Percentiles rank a stretch among this genome's conserved stretches.
Evolutionary conservation across 306 rosid species (phyloP).

Genomic region (Luffa aegyptiaca): DNA sequence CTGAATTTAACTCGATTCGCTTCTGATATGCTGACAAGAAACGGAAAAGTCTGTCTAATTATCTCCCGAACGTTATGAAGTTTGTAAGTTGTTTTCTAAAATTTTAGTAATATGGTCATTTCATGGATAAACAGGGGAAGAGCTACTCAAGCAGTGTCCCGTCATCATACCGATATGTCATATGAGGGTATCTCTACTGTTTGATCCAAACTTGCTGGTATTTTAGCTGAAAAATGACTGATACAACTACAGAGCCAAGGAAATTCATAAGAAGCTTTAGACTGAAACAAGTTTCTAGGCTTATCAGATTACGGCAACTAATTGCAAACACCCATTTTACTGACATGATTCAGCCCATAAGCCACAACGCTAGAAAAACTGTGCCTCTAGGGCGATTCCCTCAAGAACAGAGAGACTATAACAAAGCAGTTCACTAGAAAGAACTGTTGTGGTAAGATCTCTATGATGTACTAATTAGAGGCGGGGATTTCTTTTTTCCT

Average conservation of each 20-base stretch:
- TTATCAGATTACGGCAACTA: neutral
- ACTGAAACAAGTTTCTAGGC: neutral
- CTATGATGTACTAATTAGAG: neutral
- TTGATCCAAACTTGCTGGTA: neutral
- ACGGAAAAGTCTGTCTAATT: neutral
- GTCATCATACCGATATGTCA: neutral
- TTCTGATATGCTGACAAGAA: neutral
- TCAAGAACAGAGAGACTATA: neutral
- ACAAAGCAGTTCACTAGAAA: neutral
- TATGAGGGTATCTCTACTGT: neutral
- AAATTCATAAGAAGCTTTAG: neutral
- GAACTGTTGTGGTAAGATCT: neutral
- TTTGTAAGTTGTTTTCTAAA: neutral
- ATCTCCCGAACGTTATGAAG: too few relatives aligned
- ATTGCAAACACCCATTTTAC: neutral
- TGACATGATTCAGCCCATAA: neutral
- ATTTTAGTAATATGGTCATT: neutral
- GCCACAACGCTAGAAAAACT: neutral
- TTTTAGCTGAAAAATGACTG: neutral
- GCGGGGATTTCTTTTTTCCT: neutral
- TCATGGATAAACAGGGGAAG: neutral
- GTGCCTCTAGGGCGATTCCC: neutral
- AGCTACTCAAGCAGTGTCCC: neutral
- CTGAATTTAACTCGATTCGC: neutral
- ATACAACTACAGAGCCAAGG: neutral